phyloP scores from a whole-genome alignment of 2,329 filamentous ascomycete genomes.

The Hypoxylon sp. region DNA sequence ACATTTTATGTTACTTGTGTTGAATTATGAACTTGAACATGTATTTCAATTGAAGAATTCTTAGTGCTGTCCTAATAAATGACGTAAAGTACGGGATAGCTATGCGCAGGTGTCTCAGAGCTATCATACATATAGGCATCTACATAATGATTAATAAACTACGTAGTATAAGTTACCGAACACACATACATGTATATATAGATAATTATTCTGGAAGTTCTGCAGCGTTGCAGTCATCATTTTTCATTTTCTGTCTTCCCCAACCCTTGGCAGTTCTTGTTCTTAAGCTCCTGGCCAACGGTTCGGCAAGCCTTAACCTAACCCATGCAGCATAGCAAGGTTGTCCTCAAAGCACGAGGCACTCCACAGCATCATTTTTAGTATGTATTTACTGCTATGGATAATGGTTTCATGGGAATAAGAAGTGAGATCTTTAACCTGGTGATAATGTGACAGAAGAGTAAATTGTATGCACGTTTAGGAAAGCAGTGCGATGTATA shows the following conservation, averaged over 20 bases:
- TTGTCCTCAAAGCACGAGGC: conserved; percentile 29
- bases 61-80: not conserved
- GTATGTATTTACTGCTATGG: conserved; percentile 34
- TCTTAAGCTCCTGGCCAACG: conserved; percentile 25
- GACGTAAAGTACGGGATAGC: conserved; percentile 6
- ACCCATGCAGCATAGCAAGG: conserved; percentile 36
- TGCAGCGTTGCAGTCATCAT: conserved; percentile 39
- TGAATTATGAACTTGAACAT: not conserved
- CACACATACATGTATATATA: not conserved
- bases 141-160: not conserved
- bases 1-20: not conserved
- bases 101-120: not conserved
- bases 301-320: conserved; percentile 33
- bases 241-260: conserved; percentile 40
- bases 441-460: conserved; percentile 9
- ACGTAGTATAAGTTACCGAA: not conserved
- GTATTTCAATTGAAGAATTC: not conserved
- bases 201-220: conserved; percentile 24
- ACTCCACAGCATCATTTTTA: conserved; percentile 20
- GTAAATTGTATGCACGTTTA: conserved; percentile 20
- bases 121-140: not conserved
- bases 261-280: conserved; percentile 28
- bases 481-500: conserved; percentile 20
- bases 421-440: conserved; percentile 32
- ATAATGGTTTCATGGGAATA: conserved; percentile 25